Conservation (phyloP, 331 rosid species). For the Dryas integrifolia region DNA sequence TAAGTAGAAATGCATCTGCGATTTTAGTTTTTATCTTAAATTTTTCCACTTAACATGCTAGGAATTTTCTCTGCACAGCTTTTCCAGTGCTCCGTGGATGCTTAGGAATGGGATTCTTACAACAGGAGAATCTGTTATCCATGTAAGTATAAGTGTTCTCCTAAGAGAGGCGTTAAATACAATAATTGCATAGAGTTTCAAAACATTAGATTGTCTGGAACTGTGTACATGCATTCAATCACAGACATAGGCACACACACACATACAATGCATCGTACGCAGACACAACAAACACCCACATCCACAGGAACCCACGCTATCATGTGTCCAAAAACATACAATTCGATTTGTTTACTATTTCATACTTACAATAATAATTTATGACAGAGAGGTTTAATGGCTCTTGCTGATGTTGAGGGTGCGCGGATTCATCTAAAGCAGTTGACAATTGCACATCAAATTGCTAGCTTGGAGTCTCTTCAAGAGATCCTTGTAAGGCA, state of each 20-base stretch:
- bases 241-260: too few relatives aligned
- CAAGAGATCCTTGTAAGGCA: conserved; percentile 75
- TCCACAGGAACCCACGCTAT: background rate
- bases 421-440: conserved; percentile 83
- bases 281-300: background rate
- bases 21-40: conserved; percentile 10
- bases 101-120: conserved; percentile 65
- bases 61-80: conserved; percentile 47
- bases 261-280: background rate
- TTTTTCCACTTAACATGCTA: conserved; percentile 29
- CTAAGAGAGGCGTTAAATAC: background rate
- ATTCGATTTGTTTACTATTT: background rate
- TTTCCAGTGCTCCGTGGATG: conserved; percentile 94
- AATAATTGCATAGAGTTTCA: conserved; percentile 3
- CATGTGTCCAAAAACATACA: background rate
- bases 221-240: background rate
- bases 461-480: conserved; percentile 87
- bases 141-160: conserved; percentile 45
- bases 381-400: conserved; percentile 90
- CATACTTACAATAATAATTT: conserved; percentile 10
- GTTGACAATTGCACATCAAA: conserved; percentile 78
- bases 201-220: background rate
- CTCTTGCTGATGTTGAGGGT: conserved; percentile 97
- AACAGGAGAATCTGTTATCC: conserved; percentile 73
- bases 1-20: conserved; percentile 9